Base-by-base conservation (phyloP, 2,329 filamentous ascomycete genomes). In the Sporothrix dimorphospora region DNA sequence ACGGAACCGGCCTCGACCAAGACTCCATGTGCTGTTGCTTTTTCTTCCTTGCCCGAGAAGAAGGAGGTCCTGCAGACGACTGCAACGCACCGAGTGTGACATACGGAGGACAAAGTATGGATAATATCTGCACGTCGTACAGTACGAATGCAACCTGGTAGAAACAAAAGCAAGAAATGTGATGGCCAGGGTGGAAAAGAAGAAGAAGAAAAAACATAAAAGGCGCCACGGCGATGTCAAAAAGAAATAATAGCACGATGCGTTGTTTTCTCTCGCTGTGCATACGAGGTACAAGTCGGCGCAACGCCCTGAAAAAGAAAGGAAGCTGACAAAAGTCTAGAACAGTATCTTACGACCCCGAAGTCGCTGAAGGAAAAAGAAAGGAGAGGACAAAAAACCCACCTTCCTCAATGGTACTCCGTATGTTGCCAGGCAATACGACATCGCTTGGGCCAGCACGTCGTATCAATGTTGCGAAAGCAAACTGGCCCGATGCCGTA, bases 371-470 rank as follows among this genome's bases (percentile, higher is more conserved):
- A 21, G 27, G 27, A 12, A 19, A 4, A 40, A 19, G 11, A 61
- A 61, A n/a, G 9, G 9, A 61, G 40, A 34, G 30, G 7, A 30
- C 38, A 24, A 63, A 42, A 42, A 42, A 6, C 9, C 6, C 3
- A 27, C 14, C 61, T 66, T 47, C 21, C 40, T 63, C 34, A 24
- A 45, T 45, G 59, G 38, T 12, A 65, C n/a, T n/a, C n/a, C n/a
- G 59, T 2, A 65, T 65, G n/a, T 38, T 21, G 27, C n/a, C n/a
- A n/a, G n/a, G 38, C 38, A 63, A 65, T 65, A 65, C 59, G n/a
- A 65, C 38, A 27, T 65, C 59, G 59, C 59, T 65, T 65, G 38
- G n/a, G 34, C n/a, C 57, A 63, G 34, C 9, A 42, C 38, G 61
- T 65, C 42, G 61, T 65, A 65, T 65, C 40, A 47, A 65, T 65